phyloP scores from a whole-genome alignment of 2,329 filamentous ascomycete species.

The Venturia pyrina region DNA sequence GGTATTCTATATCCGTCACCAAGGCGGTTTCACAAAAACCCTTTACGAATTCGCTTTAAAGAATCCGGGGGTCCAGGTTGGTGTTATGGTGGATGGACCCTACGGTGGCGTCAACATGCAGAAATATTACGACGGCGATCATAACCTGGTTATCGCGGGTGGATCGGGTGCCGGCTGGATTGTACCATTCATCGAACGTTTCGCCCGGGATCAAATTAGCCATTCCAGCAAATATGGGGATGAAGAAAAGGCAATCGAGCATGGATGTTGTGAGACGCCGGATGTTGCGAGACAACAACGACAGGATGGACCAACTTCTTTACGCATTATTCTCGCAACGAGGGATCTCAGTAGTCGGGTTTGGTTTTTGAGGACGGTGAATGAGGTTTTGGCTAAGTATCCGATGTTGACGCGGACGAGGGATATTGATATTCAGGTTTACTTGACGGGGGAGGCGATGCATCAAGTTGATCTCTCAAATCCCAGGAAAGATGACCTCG shows the following conservation, averaged over 20 bases:
- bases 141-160: constrained; percentile 84
- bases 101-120: constrained; percentile 76
- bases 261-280: too few relatives aligned
- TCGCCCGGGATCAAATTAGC: background rate
- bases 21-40: constrained; percentile 77
- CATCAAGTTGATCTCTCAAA: background rate
- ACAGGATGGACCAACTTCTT: constrained; percentile 13
- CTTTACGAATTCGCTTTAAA: constrained; percentile 63
- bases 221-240: background rate
- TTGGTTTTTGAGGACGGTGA: constrained; percentile 27
- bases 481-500: background rate
- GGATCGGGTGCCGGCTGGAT: constrained; percentile 53
- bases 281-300: too few relatives aligned
- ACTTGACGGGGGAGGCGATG: constrained; percentile 20
- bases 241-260: constrained; percentile 3
- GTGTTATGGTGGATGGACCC: constrained; percentile 86
- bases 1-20: constrained; percentile 58
- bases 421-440: constrained; percentile 18
- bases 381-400: constrained; percentile 20
- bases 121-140: constrained; percentile 80
- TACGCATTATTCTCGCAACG: constrained; percentile 27
- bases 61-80: constrained; percentile 47
- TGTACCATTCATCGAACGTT: constrained; percentile 3
- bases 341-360: constrained; percentile 24
- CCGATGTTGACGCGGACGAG: constrained; percentile 14